phyloP scores from a whole-genome alignment of 2,329 filamentous ascomycete species.

The Neonectria hederae region DNA sequence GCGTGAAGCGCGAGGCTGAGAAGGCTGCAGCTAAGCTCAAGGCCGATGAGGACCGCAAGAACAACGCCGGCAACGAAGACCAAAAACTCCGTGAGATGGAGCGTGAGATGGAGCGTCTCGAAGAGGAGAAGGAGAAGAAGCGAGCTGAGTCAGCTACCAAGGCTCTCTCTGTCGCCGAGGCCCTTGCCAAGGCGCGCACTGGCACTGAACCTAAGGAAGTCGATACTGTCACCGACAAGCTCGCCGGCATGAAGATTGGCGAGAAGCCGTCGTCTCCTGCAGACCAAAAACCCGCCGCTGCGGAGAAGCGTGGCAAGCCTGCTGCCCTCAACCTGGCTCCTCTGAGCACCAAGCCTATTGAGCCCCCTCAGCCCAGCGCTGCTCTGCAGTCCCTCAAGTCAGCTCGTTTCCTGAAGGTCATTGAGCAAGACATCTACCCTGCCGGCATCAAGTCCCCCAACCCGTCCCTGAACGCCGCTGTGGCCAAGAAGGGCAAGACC shows the following conservation, averaged over 20 bases:
- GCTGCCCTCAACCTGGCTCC: constrained; percentile 85
- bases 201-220: constrained; percentile 52
- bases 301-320: constrained; percentile 79
- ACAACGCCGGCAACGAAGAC: constrained; percentile 65
- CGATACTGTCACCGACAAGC: constrained; percentile 57
- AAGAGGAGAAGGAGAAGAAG: constrained; percentile 74
- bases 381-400: constrained; percentile 94
- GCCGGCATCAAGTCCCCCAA: constrained; percentile 87
- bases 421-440: constrained; percentile 84
- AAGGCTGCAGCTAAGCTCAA: constrained; percentile 60
- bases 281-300: constrained; percentile 60
- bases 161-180: constrained; percentile 61
- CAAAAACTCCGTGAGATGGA: constrained; percentile 77
- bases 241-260: constrained; percentile 61
- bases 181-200: constrained; percentile 53
- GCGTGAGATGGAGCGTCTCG: constrained; percentile 75
- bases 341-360: constrained; percentile 84
- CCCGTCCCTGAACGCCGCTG: constrained; percentile 84
- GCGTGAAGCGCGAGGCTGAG: constrained; percentile 59
- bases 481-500: constrained; percentile 79
- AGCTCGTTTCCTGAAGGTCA: constrained; percentile 84
- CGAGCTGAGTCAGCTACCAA: constrained; percentile 63
- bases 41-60: constrained; percentile 55
- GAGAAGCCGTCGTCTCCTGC: constrained; percentile 56
- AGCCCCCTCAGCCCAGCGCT: constrained; percentile 91